Evolutionary conservation across 352 stramenopile species (phyloP).

Genomic region (Globisporangium abappressorium): DNA sequence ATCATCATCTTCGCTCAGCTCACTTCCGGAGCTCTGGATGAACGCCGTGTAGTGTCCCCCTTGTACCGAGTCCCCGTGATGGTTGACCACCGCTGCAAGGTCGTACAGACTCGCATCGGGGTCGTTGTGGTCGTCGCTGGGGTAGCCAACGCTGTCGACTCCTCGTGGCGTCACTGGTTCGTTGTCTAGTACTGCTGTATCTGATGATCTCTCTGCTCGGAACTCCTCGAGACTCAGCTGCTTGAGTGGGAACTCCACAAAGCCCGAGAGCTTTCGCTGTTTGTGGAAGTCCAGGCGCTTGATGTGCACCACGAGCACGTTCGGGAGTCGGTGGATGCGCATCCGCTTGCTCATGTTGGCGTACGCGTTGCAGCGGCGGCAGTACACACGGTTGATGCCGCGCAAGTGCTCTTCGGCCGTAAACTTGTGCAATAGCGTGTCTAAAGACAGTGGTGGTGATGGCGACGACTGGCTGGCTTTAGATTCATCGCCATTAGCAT

Average conservation of each 20-base stretch:
- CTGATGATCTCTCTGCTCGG: slow-evolving; percentile 14
- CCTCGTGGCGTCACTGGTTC: slow-evolving; percentile 15
- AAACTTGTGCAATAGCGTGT: slow-evolving; percentile 42
- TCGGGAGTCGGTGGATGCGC: slow-evolving; percentile 55
- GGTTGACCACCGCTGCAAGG: slow-evolving; percentile 54
- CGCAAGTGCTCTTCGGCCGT: slow-evolving; percentile 52
- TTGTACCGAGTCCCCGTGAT: slow-evolving; percentile 67
- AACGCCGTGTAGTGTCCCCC: slow-evolving; percentile 74
- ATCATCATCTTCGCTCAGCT: slow-evolving; percentile 20
- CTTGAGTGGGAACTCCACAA: slow-evolving; percentile 50
- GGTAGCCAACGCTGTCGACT: slow-evolving; percentile 5
- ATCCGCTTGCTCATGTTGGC: slow-evolving; percentile 60
- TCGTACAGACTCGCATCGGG: slow-evolving; percentile 42
- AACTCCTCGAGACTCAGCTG: slow-evolving; percentile 40
- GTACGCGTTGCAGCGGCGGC: slow-evolving; percentile 49
- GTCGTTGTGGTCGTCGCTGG: slow-evolving; percentile 15
- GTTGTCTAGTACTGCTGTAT: not conserved
- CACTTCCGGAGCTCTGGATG: slow-evolving; percentile 15
- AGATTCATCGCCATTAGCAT: slow-evolving; percentile 1
- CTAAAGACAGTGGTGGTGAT: slow-evolving; percentile 24
- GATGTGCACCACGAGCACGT: slow-evolving; percentile 74
- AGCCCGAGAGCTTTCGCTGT: slow-evolving; percentile 50
- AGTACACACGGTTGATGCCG: slow-evolving; percentile 68
- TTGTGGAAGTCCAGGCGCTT: slow-evolving; percentile 70
- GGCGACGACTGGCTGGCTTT: not conserved